phyloP scores from a whole-genome alignment of 495 filamentous ascomycete species.

The Penicillium waksmanii region DNA sequence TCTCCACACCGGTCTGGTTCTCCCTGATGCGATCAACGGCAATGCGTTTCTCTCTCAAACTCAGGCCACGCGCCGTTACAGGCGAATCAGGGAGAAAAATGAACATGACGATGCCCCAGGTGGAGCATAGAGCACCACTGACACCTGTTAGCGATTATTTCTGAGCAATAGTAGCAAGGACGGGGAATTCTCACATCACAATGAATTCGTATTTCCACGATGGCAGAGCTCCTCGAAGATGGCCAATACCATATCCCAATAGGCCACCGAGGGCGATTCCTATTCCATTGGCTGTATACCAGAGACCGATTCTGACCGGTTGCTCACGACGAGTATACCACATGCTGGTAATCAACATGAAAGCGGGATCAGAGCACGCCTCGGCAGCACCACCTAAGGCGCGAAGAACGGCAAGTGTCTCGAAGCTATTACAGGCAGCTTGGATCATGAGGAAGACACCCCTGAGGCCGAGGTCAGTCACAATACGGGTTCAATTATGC shows the following conservation, averaged over 20 bases:
- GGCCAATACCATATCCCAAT: slow-evolving; percentile 60
- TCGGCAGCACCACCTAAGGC: slow-evolving; percentile 57
- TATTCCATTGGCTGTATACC: slow-evolving; percentile 63
- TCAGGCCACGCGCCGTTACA: slow-evolving; percentile 42
- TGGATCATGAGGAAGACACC: slow-evolving; percentile 30
- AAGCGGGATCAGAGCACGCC: slow-evolving; percentile 38
- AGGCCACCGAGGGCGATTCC: slow-evolving; percentile 62
- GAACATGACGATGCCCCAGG: slow-evolving; percentile 44
- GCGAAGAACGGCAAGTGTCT: slow-evolving; percentile 49
- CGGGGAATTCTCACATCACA: slow-evolving; percentile 37
- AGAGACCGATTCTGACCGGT: slow-evolving; percentile 61
- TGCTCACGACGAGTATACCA: slow-evolving; percentile 55
- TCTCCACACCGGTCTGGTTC: slow-evolving; percentile 60
- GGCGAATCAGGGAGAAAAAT: slow-evolving; percentile 56
- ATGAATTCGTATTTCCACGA: slow-evolving; percentile 63
- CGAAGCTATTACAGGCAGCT: slow-evolving; percentile 53
- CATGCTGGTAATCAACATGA: slow-evolving; percentile 38
- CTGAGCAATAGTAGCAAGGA: neutral
- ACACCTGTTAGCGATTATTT: neutral
- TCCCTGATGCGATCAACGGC: slow-evolving; percentile 54
- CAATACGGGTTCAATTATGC: slow-evolving; percentile 19
- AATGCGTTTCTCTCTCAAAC: slow-evolving; percentile 48
- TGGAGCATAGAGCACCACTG: slow-evolving; percentile 33
- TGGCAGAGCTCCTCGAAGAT: slow-evolving; percentile 53
- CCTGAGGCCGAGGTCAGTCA: slow-evolving; percentile 35